These are phyloP conservation scores for Amanita thiersii DNA, from an alignment of 768 basidiomycete species.

Conservation along the genomic window DNA sequence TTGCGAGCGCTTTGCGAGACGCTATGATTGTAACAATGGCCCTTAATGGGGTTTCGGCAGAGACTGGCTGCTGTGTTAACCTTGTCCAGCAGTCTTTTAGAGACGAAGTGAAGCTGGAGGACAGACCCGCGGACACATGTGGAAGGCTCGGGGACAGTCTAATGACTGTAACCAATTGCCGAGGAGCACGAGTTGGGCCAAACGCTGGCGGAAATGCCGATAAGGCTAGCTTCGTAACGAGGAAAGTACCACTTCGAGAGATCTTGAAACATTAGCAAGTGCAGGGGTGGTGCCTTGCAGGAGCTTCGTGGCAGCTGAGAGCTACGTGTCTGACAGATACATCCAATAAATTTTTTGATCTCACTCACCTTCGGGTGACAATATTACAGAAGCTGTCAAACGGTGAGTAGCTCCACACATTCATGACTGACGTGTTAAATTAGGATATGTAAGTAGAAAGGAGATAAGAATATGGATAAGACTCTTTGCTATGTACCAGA, in stretches of 20 bases:
- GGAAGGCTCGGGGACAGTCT: background rate
- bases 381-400: background rate
- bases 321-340: background rate
- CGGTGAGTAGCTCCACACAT: background rate
- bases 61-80: background rate
- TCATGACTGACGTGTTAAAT: too few relatives aligned
- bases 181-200: conserved; percentile 9
- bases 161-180: background rate
- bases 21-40: conserved; percentile 1
- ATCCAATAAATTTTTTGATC: conserved; percentile 6
- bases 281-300: conserved; percentile 3
- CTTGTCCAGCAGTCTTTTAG: background rate
- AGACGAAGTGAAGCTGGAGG: background rate
- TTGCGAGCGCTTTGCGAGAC: conserved; percentile 5
- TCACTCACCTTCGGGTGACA: conserved; percentile 4
- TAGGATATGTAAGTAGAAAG: too few relatives aligned
- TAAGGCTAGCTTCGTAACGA: conserved; percentile 1
- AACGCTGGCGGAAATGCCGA: too few relatives aligned
- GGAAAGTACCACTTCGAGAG: conserved; percentile 8
- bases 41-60: background rate
- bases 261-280: background rate
- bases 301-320: background rate
- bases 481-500: too few relatives aligned
- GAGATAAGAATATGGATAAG: background rate
- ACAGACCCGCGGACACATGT: background rate